A percentile compares a stretch with the other conserved stretches of the same genome.
Evolutionary conservation across 352 stramenopile genomes (phyloP).

Genomic region (Thalassiosira livingstoniorum): DNA sequence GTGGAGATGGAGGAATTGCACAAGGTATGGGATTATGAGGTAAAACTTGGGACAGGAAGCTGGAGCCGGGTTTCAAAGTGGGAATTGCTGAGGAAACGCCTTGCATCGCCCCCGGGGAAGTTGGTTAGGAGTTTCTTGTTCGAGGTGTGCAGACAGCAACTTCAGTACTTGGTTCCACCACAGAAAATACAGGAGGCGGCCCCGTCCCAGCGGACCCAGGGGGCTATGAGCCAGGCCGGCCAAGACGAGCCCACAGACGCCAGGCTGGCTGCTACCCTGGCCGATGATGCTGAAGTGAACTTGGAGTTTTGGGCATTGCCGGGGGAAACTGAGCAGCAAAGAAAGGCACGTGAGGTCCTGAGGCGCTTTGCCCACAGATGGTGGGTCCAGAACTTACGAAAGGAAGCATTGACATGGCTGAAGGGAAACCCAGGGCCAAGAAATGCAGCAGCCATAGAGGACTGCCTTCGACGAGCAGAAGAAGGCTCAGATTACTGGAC

Average conservation of each 20-base stretch:
- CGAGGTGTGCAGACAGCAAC: background rate
- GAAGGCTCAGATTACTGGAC: slow-evolving; percentile 37
- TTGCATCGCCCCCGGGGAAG: slow-evolving; percentile 37
- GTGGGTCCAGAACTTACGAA: slow-evolving; percentile 3
- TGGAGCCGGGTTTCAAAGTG: background rate
- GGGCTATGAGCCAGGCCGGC: background rate
- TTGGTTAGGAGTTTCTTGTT: slow-evolving; percentile 32
- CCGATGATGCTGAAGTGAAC: slow-evolving; percentile 29
- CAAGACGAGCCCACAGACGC: background rate
- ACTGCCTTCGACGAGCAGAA: slow-evolving; percentile 14
- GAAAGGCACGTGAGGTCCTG: slow-evolving; percentile 2
- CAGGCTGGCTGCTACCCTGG: slow-evolving; percentile 4
- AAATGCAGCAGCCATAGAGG: slow-evolving; percentile 12
- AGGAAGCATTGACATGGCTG: slow-evolving; percentile 3
- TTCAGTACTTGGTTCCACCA: background rate
- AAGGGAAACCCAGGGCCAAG: background rate
- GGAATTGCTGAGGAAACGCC: background rate
- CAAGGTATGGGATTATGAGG: slow-evolving; percentile 45
- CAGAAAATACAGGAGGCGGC: background rate
- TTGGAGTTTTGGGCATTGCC: slow-evolving; percentile 17
- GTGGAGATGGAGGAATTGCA: slow-evolving; percentile 14
- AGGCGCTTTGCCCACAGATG: slow-evolving; percentile 10
- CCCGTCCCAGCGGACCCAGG: background rate
- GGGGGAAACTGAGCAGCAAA: slow-evolving; percentile 2
- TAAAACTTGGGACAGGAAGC: slow-evolving; percentile 7